Percentiles rank a stretch among this genome's conserved stretches.
These are phyloP conservation scores for Chlorencoelia australis DNA, from an alignment of 2,329 filamentous ascomycete genomes.

Conservation along the genomic window DNA sequence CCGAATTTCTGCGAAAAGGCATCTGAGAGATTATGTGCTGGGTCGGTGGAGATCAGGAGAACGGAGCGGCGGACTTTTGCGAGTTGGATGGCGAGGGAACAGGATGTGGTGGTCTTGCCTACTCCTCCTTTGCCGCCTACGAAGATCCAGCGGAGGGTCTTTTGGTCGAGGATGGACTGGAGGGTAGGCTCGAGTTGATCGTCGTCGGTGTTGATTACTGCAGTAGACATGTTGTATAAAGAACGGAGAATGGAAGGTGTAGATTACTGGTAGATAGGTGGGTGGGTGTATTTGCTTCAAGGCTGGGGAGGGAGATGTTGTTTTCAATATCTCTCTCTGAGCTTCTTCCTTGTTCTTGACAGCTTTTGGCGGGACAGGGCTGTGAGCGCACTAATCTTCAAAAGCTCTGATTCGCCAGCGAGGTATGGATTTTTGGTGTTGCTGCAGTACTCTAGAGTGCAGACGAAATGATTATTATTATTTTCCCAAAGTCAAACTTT, in stretches of 20 bases:
- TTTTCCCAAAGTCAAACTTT: too few species aligned
- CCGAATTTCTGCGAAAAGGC: conserved; percentile 99
- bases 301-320: too few species aligned
- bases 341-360: too few species aligned
- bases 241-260: neutral
- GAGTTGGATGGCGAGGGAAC: conserved; percentile 95
- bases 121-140: conserved; percentile 97
- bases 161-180: conserved; percentile 90
- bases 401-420: too few species aligned
- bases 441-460: too few species aligned
- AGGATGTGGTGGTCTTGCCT: conserved; percentile 98
- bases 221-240: conserved; percentile 33
- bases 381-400: too few species aligned
- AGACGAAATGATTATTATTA: too few species aligned
- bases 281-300: too few species aligned
- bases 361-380: too few species aligned
- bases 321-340: too few species aligned
- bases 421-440: too few species aligned
- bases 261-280: too few species aligned
- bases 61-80: conserved; percentile 91
- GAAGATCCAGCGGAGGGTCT: conserved; percentile 95
- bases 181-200: conserved; percentile 84
- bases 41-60: conserved; percentile 95
- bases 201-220: conserved; percentile 48
- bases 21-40: conserved; percentile 94